Conservation (phyloP, 495 filamentous ascomycete species). For the Tuber magnatum region DNA sequence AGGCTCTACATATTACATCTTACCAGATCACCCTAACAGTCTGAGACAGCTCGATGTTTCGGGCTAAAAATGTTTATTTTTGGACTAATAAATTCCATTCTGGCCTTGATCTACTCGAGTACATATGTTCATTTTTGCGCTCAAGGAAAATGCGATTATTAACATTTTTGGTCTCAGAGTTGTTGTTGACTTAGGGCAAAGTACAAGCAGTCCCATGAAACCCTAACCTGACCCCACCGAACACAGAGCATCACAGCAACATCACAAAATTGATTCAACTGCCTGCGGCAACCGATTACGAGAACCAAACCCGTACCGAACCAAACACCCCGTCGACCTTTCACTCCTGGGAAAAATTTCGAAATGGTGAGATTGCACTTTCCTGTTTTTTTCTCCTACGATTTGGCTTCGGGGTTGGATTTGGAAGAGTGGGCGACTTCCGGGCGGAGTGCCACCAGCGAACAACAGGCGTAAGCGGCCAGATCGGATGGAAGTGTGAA, state of each 20-base stretch:
- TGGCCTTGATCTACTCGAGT: not conserved
- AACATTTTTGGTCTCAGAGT: not conserved
- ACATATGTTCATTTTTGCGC: not conserved
- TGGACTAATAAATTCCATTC: not conserved
- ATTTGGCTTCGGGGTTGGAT: not conserved
- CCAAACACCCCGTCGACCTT: slow-evolving; percentile 21
- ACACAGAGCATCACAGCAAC: slow-evolving; percentile 20
- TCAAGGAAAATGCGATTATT: not conserved
- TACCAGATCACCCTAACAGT: slow-evolving; percentile 15
- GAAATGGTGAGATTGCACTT: slow-evolving; percentile 30
- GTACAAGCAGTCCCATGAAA: slow-evolving; percentile 30
- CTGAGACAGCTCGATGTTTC: not conserved
- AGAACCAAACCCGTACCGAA: slow-evolving; percentile 28
- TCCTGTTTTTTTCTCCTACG: not conserved
- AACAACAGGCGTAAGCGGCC: not conserved
- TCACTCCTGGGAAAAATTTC: slow-evolving; percentile 1
- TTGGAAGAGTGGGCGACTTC: not conserved
- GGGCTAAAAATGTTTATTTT: not conserved
- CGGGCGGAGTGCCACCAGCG: not conserved
- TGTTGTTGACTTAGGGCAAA: slow-evolving; percentile 18
- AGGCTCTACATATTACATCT: slow-evolving; percentile 25
- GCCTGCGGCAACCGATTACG: slow-evolving; percentile 29
- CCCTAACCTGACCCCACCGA: slow-evolving; percentile 26
- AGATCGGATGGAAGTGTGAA: not conserved
- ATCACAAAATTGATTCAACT: slow-evolving; percentile 22